Evolutionary conservation across 257 asterid genomes (phyloP), one percentile per base, ranked within the genome.

Genomic region (Jacaranda mimosifolia): DNA sequence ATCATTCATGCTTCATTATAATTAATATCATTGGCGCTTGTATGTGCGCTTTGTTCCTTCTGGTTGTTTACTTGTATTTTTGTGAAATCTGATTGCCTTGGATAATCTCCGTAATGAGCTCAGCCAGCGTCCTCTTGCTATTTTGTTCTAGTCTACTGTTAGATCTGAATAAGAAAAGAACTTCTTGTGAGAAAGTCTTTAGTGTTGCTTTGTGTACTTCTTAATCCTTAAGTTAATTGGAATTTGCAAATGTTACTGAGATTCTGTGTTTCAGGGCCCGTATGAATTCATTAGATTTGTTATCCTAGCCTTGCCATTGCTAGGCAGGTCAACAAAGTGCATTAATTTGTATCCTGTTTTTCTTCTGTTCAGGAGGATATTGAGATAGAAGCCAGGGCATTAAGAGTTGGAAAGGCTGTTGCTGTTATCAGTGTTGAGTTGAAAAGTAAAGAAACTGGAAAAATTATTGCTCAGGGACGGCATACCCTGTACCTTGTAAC

Each of bases 391-490:
- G 86, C 86, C 39, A 94, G 84, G 85, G 92, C 88, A 39, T 70
- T 94, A 52, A 93, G 90, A 5, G 84, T 86, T 45, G 98, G 98
- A 15, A 94, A 90, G 91, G 80, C 92, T 6, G 26, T 92, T 9
- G 97, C 92, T 6, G 96, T 90, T 63, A 90, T 90, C 12, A 90
- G 87, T 18, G 97, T 94, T 2, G 98, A 92, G 68, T 73, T 92
- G 46, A 83, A 81, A 83, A 94, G 86, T 73, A 94, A 94, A 73
- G 82, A 77, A 81, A 88, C 92, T 0, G 96, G 97, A 19, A 92
- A 89, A 71, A 70, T 87, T 19, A 83, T 92, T 76, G 97, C 97
- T 75, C 96, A 90, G 76, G 97, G 98, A 17, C 96, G 97, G 9
- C 97, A 92, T 82, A 87, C 97, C 4, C 92, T 87, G 83, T 94